These are phyloP conservation scores for Chionographis japonica DNA, from an alignment of 106 monocot species.

Conservation along the genomic window DNA sequence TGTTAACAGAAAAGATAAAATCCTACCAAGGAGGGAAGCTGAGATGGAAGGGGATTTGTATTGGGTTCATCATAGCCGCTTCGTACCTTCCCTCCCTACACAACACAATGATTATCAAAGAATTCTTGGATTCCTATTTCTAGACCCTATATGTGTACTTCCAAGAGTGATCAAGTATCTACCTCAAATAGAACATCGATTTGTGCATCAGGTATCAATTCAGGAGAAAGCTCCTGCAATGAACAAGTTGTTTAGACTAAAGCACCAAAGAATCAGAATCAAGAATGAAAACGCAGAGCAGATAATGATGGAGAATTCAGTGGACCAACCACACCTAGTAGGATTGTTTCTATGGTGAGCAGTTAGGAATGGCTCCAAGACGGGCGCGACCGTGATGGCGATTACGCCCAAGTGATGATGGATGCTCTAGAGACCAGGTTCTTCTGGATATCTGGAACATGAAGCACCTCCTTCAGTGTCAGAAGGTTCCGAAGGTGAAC, in stretches of 20 bases:
- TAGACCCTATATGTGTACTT: neutral
- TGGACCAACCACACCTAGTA: slow-evolving; percentile 16
- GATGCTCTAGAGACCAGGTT: slow-evolving; percentile 2
- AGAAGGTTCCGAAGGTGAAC: too few relatives aligned
- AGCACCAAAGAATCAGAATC: neutral
- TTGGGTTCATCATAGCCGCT: neutral
- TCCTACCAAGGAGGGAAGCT: slow-evolving; percentile 48
- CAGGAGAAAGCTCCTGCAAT: slow-evolving; percentile 36
- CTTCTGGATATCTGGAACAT: too few relatives aligned
- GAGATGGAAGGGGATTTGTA: slow-evolving; percentile 22
- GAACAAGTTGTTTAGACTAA: neutral
- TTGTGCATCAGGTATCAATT: slow-evolving; percentile 43
- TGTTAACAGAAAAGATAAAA: neutral
- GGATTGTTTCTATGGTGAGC: slow-evolving; percentile 46
- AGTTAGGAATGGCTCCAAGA: slow-evolving; percentile 74
- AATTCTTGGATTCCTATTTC: neutral
- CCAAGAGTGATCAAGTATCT: neutral
- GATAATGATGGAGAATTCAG: neutral
- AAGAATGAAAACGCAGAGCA: neutral
- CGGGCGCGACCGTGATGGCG: slow-evolving; percentile 60
- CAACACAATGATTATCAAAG: neutral
- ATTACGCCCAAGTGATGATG: slow-evolving; percentile 34
- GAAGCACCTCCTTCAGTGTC: too few relatives aligned
- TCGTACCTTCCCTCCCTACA: slow-evolving; percentile 20
- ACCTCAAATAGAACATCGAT: slow-evolving; percentile 75